Percentiles rank a stretch among this genome's conserved stretches.
Conservation (phyloP, 371 early-diverging fungal genomes). For the Mortierella sp. region DNA sequence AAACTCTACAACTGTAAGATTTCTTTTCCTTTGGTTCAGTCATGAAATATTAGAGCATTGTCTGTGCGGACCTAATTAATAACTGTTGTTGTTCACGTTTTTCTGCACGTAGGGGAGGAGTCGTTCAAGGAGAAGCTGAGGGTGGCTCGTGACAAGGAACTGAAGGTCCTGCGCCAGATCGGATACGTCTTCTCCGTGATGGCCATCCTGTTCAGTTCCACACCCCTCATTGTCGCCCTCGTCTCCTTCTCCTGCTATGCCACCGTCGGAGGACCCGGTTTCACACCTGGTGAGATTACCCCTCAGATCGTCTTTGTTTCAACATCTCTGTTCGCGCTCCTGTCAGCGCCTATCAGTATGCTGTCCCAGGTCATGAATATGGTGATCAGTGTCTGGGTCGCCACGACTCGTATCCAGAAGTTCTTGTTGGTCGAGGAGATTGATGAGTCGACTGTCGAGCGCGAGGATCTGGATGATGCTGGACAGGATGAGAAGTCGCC, state of each 20-base stretch:
- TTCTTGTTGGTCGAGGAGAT: slow-evolving; percentile 76
- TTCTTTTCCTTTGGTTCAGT: neutral
- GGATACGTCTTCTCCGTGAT: slow-evolving; percentile 26
- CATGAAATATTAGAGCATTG: neutral
- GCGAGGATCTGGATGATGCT: neutral
- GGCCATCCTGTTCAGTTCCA: slow-evolving; percentile 35
- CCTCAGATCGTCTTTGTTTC: slow-evolving; percentile 46
- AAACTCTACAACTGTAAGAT: slow-evolving; percentile 57
- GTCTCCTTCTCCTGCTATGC: slow-evolving; percentile 40
- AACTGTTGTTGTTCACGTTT: neutral
- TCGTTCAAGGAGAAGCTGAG: slow-evolving; percentile 43
- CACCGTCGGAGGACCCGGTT: slow-evolving; percentile 26
- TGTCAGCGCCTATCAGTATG: slow-evolving; percentile 37
- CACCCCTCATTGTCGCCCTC: slow-evolving; percentile 61
- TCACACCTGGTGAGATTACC: slow-evolving; percentile 32
- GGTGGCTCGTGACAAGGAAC: slow-evolving; percentile 32
- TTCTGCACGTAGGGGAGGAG: slow-evolving; percentile 30
- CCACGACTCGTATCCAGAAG: slow-evolving; percentile 64
- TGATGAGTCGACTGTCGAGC: slow-evolving; percentile 29
- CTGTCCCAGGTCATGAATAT: slow-evolving; percentile 29
- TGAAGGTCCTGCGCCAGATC: slow-evolving; percentile 24
- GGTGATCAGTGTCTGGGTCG: slow-evolving; percentile 34
- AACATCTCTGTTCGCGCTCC: slow-evolving; percentile 31
- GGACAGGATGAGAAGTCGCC: neutral
- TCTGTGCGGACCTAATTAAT: neutral